Conservation (phyloP, 169 alveolate species). For the Cystoisospora suis region DNA sequence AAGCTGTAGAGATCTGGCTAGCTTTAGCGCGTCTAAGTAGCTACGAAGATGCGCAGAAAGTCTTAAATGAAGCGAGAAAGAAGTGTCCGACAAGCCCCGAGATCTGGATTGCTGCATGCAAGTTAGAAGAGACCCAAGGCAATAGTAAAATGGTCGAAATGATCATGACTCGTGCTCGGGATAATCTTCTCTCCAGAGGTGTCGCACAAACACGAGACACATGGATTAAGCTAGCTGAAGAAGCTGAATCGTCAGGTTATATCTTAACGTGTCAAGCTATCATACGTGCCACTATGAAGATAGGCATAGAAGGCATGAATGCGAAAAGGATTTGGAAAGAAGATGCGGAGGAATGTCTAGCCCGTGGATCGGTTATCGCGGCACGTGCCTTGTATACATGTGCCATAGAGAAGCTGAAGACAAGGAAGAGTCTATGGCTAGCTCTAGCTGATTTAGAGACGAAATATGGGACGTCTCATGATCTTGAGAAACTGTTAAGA, state of each 20-base stretch:
- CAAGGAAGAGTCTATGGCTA: slow-evolving; percentile 88
- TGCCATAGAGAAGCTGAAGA: slow-evolving; percentile 72
- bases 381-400: slow-evolving; percentile 75
- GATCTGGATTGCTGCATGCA: slow-evolving; percentile 97
- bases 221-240: slow-evolving; percentile 76
- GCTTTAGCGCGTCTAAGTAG: slow-evolving; percentile 96
- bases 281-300: slow-evolving; percentile 65
- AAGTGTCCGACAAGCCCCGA: slow-evolving; percentile 94
- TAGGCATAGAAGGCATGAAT: slow-evolving; percentile 67
- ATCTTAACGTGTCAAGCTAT: slow-evolving; percentile 75
- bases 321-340: slow-evolving; percentile 70
- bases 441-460: slow-evolving; percentile 96
- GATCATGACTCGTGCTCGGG: slow-evolving; percentile 71
- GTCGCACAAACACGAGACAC: slow-evolving; percentile 74
- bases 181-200: slow-evolving; percentile 70
- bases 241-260: slow-evolving; percentile 76
- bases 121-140: slow-evolving; percentile 92
- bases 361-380: slow-evolving; percentile 66
- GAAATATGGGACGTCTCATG: slow-evolving; percentile 87
- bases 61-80: slow-evolving; percentile 96
- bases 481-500: slow-evolving; percentile 82
- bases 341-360: slow-evolving; percentile 67
- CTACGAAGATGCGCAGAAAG: slow-evolving; percentile 96
- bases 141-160: slow-evolving; percentile 73
- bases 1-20: slow-evolving; percentile 96